These are phyloP conservation scores for Rhodotorula sp. DNA, from an alignment of 1,284 basidiomycete species.

Conservation along the genomic window DNA sequence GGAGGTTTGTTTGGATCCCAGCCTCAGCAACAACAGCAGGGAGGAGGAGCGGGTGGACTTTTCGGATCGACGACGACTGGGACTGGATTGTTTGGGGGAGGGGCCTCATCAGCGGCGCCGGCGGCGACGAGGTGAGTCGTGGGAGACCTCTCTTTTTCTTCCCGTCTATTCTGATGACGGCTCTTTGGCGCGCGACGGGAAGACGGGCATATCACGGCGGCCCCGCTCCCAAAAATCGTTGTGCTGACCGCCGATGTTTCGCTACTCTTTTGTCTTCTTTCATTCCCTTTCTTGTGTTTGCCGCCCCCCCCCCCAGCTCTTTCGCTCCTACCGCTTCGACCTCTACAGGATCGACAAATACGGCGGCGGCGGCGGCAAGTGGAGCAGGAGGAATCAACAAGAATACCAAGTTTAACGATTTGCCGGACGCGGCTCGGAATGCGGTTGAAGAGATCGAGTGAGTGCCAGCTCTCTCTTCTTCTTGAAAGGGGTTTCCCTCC, in stretches of 20 bases:
- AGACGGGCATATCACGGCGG: too few relatives aligned
- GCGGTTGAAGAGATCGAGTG: slow-evolving; percentile 71
- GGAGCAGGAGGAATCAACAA: slow-evolving; percentile 54
- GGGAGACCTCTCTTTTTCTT: background rate
- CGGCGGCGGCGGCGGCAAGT: slow-evolving; percentile 13
- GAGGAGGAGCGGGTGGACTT: slow-evolving; percentile 2
- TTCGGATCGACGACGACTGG: background rate
- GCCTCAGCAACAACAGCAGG: background rate
- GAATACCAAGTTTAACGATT: slow-evolving; percentile 76
- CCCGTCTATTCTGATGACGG: too few relatives aligned
- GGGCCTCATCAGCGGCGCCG: background rate
- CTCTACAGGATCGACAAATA: background rate
- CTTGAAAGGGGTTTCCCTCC: background rate
- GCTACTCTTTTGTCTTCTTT: too few relatives aligned
- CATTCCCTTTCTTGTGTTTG: too few relatives aligned
- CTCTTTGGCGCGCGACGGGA: too few relatives aligned
- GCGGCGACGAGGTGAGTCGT: background rate
- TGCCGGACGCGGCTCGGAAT: slow-evolving; percentile 66
- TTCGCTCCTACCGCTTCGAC: background rate
- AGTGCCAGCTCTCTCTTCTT: slow-evolving; percentile 41
- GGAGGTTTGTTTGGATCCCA: slow-evolving; percentile 3
- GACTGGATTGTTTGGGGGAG: background rate
- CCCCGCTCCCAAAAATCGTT: too few relatives aligned
- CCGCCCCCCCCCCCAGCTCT: too few relatives aligned
- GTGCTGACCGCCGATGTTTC: too few relatives aligned